These are phyloP conservation scores for Leishmania tropica DNA, from an alignment of 208 protist species.

Conservation along the genomic window DNA sequence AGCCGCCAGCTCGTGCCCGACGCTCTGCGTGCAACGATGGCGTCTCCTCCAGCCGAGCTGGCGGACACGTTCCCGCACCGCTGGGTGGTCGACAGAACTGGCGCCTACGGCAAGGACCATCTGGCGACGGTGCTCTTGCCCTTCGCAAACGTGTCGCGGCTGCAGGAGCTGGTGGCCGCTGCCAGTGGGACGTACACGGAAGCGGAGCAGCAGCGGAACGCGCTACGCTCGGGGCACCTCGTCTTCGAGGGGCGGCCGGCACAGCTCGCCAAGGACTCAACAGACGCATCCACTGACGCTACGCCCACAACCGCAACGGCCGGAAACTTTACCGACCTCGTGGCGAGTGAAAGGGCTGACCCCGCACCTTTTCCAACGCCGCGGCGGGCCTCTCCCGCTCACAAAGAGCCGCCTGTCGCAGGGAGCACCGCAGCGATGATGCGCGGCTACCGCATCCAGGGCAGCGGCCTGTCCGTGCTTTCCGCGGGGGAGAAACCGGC, in stretches of 20 bases:
- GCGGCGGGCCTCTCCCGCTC: background rate
- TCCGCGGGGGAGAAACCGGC: constrained; percentile 13
- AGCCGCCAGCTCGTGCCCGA: constrained; percentile 56
- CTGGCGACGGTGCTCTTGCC: constrained; percentile 72
- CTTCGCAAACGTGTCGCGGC: constrained; percentile 56
- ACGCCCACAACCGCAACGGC: background rate
- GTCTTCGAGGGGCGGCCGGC: constrained; percentile 25
- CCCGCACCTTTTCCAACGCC: background rate
- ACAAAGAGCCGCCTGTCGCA: background rate
- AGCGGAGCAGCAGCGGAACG: constrained; percentile 39
- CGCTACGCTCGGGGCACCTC: constrained; percentile 31
- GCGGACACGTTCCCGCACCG: constrained; percentile 54
- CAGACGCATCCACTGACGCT: background rate
- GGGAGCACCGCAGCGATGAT: background rate
- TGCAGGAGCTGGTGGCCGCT: constrained; percentile 41
- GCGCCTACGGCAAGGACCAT: constrained; percentile 63
- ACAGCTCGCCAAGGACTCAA: background rate
- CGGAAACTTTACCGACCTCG: background rate
- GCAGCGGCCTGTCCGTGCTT: constrained; percentile 37
- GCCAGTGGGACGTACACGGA: constrained; percentile 23
- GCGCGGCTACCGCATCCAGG: constrained; percentile 39
- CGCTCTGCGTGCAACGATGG: constrained; percentile 55
- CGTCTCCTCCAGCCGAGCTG: constrained; percentile 37
- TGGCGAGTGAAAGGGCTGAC: background rate
- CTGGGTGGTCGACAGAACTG: constrained; percentile 78